Evolutionary conservation across 805 yeast genomes (phyloP), one percentile per base, ranked within the genome.

Genomic region (Ogataea minuta): DNA sequence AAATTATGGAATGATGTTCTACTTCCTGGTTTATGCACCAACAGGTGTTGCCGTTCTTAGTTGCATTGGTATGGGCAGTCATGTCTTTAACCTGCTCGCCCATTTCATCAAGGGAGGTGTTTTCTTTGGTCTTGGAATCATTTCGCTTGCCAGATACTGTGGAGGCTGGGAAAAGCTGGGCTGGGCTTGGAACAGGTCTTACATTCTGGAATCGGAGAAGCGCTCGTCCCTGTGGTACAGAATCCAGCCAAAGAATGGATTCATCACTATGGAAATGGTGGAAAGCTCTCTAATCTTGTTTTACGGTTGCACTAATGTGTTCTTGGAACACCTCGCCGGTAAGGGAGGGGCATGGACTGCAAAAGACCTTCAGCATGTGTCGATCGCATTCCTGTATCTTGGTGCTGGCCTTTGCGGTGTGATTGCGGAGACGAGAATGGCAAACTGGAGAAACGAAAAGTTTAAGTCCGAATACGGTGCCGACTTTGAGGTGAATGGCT

Each of bases 41-140:
- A 66, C 72, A 10, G 81, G 79, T 39, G 55, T 79, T 21, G 86
- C 88, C 6, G 80, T 84, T 5, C 84, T 85, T 30, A 76, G 74
- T 38, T 57, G 81, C 28, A 62, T 89, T 53, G 98, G 95, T 27
- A 64, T 76, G 61, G 90, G 79, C 3, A 56, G 52, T 9, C 68
- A 68, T 14, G 81, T 90, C 10, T 91, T 87, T 67, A 88, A 87
- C 52, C 62, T 91, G 36, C 71, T 91, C 41, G 99, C 99, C 2
- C 99, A 91, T 63, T 87, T 88, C 73, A 91, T 91, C 61, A 91
- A 91, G 63, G 99, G 99, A 44, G 93, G 91, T 17, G 93, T 91
- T 2, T 91, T 91, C 57, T 71, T 88, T 43, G 47, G 71, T 4
- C 66, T 84, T 27, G 99, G 99, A 14, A 45, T 90, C 6, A 58